Conservation (phyloP, 306 rosid species). For the Lathyrus oleraceus region DNA sequence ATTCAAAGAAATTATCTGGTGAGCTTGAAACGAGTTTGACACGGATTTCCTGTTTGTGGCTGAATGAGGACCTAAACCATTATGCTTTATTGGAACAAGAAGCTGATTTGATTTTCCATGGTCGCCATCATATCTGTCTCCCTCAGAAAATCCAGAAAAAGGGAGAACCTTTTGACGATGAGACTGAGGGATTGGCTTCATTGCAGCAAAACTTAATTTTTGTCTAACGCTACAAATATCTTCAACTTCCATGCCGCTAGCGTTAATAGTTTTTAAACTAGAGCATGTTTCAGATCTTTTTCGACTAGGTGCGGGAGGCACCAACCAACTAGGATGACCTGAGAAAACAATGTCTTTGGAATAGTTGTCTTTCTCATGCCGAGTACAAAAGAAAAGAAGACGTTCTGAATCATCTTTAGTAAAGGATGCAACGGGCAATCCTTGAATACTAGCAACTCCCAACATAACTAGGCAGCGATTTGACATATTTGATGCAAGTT, state of each 20-base stretch:
- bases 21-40: conserved; percentile 75
- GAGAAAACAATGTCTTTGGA: conserved; percentile 43
- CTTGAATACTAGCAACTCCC: conserved; percentile 91
- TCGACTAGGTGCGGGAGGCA: conserved; percentile 78
- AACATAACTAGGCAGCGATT: conserved; percentile 80
- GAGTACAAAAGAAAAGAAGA: conserved; percentile 78
- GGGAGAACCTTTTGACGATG: conserved; percentile 71
- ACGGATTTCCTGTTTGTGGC: conserved; percentile 66
- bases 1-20: conserved; percentile 81
- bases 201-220: conserved; percentile 68
- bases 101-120: conserved; percentile 64
- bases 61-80: conserved; percentile 60
- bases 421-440: conserved; percentile 88
- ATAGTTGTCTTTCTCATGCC: conserved; percentile 38
- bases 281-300: conserved; percentile 59
- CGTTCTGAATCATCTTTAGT: conserved; percentile 84
- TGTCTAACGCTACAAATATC: conserved; percentile 47
- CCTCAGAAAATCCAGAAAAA: conserved; percentile 71
- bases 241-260: conserved; percentile 34
- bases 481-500: conserved; percentile 84
- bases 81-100: conserved; percentile 60
- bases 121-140: conserved; percentile 65
- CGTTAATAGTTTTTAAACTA: conserved; percentile 37
- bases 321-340: conserved; percentile 72
- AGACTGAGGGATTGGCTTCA: conserved; percentile 87